phyloP scores from a whole-genome alignment of 805 yeast genomes.

The Lipomyces yamanashiensis region DNA sequence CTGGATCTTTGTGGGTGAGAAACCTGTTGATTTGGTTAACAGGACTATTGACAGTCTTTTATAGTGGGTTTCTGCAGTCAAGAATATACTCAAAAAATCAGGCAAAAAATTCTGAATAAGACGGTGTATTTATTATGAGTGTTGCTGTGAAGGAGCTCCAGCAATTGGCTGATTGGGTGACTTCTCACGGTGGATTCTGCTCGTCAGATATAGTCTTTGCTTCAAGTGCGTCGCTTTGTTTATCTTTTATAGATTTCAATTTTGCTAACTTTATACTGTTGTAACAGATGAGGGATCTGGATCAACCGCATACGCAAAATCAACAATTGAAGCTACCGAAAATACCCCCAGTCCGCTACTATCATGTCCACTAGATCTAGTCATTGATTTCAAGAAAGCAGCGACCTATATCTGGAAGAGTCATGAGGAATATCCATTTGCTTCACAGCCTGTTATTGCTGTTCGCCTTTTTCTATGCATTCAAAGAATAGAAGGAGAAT shows the following conservation, averaged over 20 bases:
- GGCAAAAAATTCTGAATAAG: neutral
- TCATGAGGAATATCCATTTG: slow-evolving; percentile 13
- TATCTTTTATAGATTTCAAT: neutral
- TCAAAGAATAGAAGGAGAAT: slow-evolving; percentile 15
- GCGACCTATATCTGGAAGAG: slow-evolving; percentile 14
- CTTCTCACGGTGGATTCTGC: slow-evolving; percentile 24
- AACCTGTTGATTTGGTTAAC: too few relatives aligned
- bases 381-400: slow-evolving; percentile 29
- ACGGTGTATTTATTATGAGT: neutral
- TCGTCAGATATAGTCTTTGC: slow-evolving; percentile 18
- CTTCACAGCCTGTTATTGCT: slow-evolving; percentile 20
- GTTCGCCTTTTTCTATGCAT: slow-evolving; percentile 29
- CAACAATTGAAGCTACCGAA: slow-evolving; percentile 8
- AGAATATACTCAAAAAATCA: neutral
- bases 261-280: neutral
- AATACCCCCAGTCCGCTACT: slow-evolving; percentile 4
- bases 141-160: slow-evolving; percentile 6
- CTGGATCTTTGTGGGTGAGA: too few relatives aligned
- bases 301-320: slow-evolving; percentile 23
- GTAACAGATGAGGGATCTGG: slow-evolving; percentile 20
- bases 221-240: slow-evolving; percentile 5
- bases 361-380: slow-evolving; percentile 27
- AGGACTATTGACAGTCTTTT: too few relatives aligned
- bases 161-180: slow-evolving; percentile 24
- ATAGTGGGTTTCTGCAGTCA: neutral